Conservation (phyloP, 192 early-diverging fungal genomes). For the Mortierella alpina region DNA sequence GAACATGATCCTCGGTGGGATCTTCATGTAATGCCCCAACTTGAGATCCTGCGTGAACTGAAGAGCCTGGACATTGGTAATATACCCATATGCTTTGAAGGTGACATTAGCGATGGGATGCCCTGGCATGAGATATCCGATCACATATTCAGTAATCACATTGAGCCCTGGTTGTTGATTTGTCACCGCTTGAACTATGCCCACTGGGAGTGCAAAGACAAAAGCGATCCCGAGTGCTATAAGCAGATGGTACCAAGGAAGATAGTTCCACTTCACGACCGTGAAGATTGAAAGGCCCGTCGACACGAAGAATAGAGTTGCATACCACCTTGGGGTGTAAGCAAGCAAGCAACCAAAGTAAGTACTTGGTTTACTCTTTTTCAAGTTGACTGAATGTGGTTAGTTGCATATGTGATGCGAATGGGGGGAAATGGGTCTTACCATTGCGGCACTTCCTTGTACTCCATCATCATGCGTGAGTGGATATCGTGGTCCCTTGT, state of each 20-base stretch:
- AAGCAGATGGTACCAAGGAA: slow-evolving; percentile 32
- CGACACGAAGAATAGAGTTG: slow-evolving; percentile 17
- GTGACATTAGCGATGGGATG: slow-evolving; percentile 60
- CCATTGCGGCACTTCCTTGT: slow-evolving; percentile 82
- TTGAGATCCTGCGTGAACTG: slow-evolving; percentile 66
- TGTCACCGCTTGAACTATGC: slow-evolving; percentile 62
- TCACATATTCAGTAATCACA: slow-evolving; percentile 65
- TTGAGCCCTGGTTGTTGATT: slow-evolving; percentile 58
- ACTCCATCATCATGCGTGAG: slow-evolving; percentile 74
- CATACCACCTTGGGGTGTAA: slow-evolving; percentile 16
- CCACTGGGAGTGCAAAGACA: slow-evolving; percentile 61
- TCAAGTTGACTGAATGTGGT: not conserved
- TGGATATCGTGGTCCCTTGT: slow-evolving; percentile 70
- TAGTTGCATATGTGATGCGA: not conserved
- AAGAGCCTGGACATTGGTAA: slow-evolving; percentile 61
- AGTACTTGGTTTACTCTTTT: too few species aligned
- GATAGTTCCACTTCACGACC: slow-evolving; percentile 25
- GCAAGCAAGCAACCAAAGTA: not conserved
- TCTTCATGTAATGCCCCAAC: slow-evolving; percentile 73
- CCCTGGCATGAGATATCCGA: slow-evolving; percentile 64
- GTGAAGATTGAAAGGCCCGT: slow-evolving; percentile 19
- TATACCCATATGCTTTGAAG: slow-evolving; percentile 67
- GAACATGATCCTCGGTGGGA: slow-evolving; percentile 69
- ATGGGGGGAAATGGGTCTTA: slow-evolving; percentile 21
- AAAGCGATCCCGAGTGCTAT: slow-evolving; percentile 48